A percentile compares a stretch with the other conserved stretches of the same genome.
These are phyloP conservation scores for Stephanodiscus minutulus DNA, from an alignment of 108 stramenopile genomes.

Conservation along the genomic window DNA sequence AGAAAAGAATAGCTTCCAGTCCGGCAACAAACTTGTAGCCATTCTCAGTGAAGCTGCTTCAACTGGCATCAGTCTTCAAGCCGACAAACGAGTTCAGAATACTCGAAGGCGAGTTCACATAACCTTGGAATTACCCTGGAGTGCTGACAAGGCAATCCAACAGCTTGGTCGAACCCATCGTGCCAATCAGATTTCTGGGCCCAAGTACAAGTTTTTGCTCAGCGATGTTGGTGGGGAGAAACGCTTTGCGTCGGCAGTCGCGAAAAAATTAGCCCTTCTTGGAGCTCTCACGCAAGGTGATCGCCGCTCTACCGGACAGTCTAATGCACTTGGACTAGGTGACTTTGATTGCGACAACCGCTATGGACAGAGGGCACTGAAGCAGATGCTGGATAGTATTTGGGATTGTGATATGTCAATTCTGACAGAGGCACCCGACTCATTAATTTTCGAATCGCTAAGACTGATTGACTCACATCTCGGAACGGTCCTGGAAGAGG, in stretches of 20 bases:
- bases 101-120: conserved; percentile 65
- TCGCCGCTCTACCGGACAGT: conserved; percentile 47
- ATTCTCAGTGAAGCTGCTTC: conserved; percentile 79
- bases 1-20: conserved; percentile 66
- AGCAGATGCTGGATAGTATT: neutral
- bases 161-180: conserved; percentile 76
- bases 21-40: conserved; percentile 66
- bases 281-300: conserved; percentile 80
- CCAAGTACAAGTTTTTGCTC: conserved; percentile 55
- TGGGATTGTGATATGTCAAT: conserved; percentile 1
- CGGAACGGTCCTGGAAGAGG: neutral
- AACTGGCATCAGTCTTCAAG: conserved; percentile 66
- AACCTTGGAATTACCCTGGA: conserved; percentile 82
- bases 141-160: conserved; percentile 82
- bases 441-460: neutral
- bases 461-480: conserved; percentile 2
- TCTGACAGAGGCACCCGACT: conserved; percentile 1
- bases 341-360: conserved; percentile 47
- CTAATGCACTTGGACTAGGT: conserved; percentile 44
- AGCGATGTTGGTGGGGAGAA: conserved; percentile 70
- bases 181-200: conserved; percentile 56
- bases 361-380: conserved; percentile 35
- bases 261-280: conserved; percentile 66
- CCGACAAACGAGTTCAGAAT: conserved; percentile 41
- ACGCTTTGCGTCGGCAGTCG: conserved; percentile 76